phyloP scores from a whole-genome alignment of 208 protist species.

The Wallacemonas sp. region DNA sequence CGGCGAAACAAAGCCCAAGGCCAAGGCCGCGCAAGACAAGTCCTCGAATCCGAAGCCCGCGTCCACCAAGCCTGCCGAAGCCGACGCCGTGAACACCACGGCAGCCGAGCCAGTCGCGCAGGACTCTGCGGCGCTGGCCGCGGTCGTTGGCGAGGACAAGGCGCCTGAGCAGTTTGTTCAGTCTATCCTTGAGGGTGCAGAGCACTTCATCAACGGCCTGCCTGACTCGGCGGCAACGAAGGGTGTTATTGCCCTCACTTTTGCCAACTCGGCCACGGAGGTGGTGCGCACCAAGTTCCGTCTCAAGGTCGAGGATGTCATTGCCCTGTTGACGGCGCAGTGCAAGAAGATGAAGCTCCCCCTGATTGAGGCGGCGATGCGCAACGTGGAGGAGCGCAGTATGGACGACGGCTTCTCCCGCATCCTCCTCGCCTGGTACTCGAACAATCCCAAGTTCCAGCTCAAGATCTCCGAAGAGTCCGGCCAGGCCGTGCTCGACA shows the following conservation, averaged over 20 bases:
- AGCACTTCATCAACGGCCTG: slow-evolving; percentile 58
- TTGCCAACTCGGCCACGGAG: slow-evolving; percentile 83
- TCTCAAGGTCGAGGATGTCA: slow-evolving; percentile 67
- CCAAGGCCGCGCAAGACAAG: slow-evolving; percentile 8
- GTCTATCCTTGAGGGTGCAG: slow-evolving; percentile 59
- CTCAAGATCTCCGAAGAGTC: slow-evolving; percentile 40
- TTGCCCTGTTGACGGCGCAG: slow-evolving; percentile 24
- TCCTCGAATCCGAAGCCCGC: neutral
- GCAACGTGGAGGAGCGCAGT: slow-evolving; percentile 65
- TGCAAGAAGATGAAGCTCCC: slow-evolving; percentile 47
- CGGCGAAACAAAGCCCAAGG: neutral
- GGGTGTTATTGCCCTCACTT: slow-evolving; percentile 68
- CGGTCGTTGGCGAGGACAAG: neutral
- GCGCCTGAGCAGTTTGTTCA: slow-evolving; percentile 53
- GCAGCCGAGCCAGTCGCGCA: slow-evolving; percentile 8
- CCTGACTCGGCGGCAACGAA: slow-evolving; percentile 49
- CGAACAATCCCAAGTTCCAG: slow-evolving; percentile 51
- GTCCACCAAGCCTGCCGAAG: neutral
- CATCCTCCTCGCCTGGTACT: slow-evolving; percentile 74
- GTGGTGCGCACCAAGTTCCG: slow-evolving; percentile 82
- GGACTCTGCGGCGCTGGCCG: neutral
- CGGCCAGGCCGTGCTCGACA: slow-evolving; percentile 53
- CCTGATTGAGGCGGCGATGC: slow-evolving; percentile 46
- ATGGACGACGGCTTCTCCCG: slow-evolving; percentile 87
- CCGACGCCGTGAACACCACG: neutral